Evolutionary conservation across 225 moss, liverwort and hornwort species (phyloP).

Genomic region (Climacium dendroides): DNA sequence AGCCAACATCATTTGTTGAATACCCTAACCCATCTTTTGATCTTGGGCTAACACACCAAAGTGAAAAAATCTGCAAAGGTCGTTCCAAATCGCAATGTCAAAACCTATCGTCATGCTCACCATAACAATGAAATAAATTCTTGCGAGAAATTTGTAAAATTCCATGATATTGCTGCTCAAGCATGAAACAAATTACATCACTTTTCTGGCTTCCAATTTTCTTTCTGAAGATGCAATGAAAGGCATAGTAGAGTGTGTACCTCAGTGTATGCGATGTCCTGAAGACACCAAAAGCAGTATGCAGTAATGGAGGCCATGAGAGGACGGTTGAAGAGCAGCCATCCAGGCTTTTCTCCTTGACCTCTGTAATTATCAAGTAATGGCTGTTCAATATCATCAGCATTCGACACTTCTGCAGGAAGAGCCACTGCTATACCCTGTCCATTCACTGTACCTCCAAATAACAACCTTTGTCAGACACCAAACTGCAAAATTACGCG

Average conservation of each 20-base stretch:
- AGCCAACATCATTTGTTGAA: constrained; percentile 44
- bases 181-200: not conserved
- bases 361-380: not conserved
- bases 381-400: not conserved
- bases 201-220: not conserved
- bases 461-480: not conserved
- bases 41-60: constrained; percentile 46
- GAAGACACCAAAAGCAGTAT: constrained; percentile 50
- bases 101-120: not conserved
- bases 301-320: constrained; percentile 40
- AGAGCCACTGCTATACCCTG: not conserved
- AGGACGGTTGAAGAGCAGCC: constrained; percentile 14
- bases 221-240: not conserved
- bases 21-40: constrained; percentile 25
- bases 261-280: constrained; percentile 51
- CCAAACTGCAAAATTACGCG: not conserved
- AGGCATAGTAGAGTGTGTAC: not conserved
- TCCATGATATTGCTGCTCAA: not conserved
- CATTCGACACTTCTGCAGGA: not conserved
- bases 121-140: not conserved
- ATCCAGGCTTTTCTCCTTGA: not conserved
- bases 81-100: not conserved
- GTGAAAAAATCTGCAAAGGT: constrained; percentile 26
- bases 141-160: not conserved
- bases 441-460: not conserved